These are phyloP conservation scores for Protomyces macrosporus DNA, from an alignment of 1,139 yeast genomes.

Conservation along the genomic window DNA sequence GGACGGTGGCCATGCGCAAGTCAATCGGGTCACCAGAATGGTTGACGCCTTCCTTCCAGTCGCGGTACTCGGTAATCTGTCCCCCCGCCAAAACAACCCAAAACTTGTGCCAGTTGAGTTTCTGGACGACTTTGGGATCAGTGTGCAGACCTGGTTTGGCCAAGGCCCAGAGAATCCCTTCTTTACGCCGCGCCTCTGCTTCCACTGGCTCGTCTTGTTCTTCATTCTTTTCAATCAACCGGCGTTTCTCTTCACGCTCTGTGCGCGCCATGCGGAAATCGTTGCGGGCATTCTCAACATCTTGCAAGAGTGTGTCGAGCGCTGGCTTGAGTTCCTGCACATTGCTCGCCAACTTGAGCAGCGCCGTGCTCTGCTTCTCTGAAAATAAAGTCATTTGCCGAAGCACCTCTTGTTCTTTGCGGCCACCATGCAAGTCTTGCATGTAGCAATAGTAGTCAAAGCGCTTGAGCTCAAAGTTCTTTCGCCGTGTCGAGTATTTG, in stretches of 20 bases:
- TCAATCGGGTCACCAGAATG: constrained; percentile 53
- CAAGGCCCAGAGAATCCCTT: constrained; percentile 59
- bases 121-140: constrained; percentile 52
- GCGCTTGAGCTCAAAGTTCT: constrained; percentile 61
- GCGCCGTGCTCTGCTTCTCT: constrained; percentile 37
- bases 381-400: constrained; percentile 42
- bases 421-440: constrained; percentile 53
- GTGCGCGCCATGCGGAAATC: constrained; percentile 44
- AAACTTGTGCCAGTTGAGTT: constrained; percentile 78
- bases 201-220: constrained; percentile 12
- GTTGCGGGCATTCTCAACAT: constrained; percentile 32
- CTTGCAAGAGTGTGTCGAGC: constrained; percentile 33
- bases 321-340: constrained; percentile 36
- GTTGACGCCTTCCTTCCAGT: constrained; percentile 66
- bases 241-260: constrained; percentile 41
- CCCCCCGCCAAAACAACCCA: constrained; percentile 76
- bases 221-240: constrained; percentile 35
- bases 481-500: constrained; percentile 56
- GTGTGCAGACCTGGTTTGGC: constrained; percentile 41
- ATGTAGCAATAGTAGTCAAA: constrained; percentile 66
- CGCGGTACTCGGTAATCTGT: constrained; percentile 63
- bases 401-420: constrained; percentile 43
- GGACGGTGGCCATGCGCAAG: constrained; percentile 61
- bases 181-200: constrained; percentile 38
- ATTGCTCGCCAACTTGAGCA: constrained; percentile 35